Evolutionary conservation across 2,329 filamentous ascomycete genomes (phyloP).

Genomic region (Thelonectria olida): DNA sequence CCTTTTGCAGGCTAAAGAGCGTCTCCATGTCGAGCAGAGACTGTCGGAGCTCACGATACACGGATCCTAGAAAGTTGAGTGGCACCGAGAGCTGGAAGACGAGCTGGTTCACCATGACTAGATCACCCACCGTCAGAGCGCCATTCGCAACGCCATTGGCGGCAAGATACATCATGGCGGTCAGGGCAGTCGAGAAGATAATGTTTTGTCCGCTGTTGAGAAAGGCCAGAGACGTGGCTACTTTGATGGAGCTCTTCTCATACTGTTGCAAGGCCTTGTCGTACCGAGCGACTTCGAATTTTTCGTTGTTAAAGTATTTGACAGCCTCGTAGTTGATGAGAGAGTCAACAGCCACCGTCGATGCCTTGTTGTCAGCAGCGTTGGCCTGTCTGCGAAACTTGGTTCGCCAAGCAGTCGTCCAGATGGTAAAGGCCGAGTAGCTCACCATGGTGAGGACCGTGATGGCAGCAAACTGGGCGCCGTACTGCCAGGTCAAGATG

Average conservation of each 20-base stretch:
- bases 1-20: conserved; percentile 95
- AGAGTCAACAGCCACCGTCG: conserved; percentile 94
- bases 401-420: conserved; percentile 95
- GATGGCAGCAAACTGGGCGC: conserved; percentile 88
- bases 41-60: conserved; percentile 94
- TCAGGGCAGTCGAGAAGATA: conserved; percentile 94
- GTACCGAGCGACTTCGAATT: conserved; percentile 90
- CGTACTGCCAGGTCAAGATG: conserved; percentile 96
- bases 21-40: conserved; percentile 98
- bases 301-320: conserved; percentile 99
- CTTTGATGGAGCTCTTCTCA: conserved; percentile 94
- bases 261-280: conserved; percentile 87
- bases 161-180: conserved; percentile 98
- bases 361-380: conserved; percentile 93
- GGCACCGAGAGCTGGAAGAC: conserved; percentile 98
- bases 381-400: conserved; percentile 96
- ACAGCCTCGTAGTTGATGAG: conserved; percentile 99
- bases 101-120: conserved; percentile 99
- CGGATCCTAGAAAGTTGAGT: conserved; percentile 96
- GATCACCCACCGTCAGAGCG: conserved; percentile 86
- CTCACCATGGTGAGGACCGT: conserved; percentile 91
- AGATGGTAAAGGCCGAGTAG: conserved; percentile 96
- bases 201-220: conserved; percentile 96
- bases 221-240: conserved; percentile 90
- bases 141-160: conserved; percentile 88